Base-by-base conservation (phyloP, 2,329 filamentous ascomycete genomes). In the Pseudocercospora pini-densiflorae region DNA sequence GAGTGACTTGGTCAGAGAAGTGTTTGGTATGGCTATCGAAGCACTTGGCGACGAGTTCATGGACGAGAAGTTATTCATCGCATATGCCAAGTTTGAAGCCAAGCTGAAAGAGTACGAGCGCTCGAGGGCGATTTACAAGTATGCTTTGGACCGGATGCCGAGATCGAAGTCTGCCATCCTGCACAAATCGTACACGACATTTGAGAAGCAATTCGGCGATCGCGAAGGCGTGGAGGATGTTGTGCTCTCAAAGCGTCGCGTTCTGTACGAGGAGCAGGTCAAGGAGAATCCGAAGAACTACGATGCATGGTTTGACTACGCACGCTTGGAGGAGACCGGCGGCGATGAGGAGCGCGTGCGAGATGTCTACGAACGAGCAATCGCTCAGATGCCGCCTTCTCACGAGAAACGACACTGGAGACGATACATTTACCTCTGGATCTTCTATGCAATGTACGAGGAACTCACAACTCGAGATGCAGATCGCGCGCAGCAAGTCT, bases 371-470 rank as follows among this genome's bases (percentile, higher is more conserved):
- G 95, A 99, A 80, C 88, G 93, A 73, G 95, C 95, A 1, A 97
- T 99, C 72, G 93, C 95, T 5, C 94, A 99, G 76, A 89, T 98
- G 14, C 95, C 95, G 1, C 94, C 95, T 0, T 96, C 93, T 21
- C 92, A 96, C 73, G 95, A 98, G 78, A 99, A 99, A 84, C 88
- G 95, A 55, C 94, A 98, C 79, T 99, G 95, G 95, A 87, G 95
- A 71, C 87, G 95, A 40, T 99, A 99, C 79, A 96, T 99, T 67
- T 99, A 98, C 77, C 86, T 99, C 1, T 99, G 94, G 93, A 88
- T 98, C 51, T 97, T 98, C 81, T 99, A 98, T 79, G 95, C 95
- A 9, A 83, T 97, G 19, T 98, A 92, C 88, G 95, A 98, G 78
- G 95, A 99, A 79, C 89, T 92, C 79, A 90, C 94, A 70, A 90